Evolutionary conservation across 257 asterid genomes (phyloP), one percentile per base, ranked within the genome.

Genomic region (Solanum rostratum): DNA sequence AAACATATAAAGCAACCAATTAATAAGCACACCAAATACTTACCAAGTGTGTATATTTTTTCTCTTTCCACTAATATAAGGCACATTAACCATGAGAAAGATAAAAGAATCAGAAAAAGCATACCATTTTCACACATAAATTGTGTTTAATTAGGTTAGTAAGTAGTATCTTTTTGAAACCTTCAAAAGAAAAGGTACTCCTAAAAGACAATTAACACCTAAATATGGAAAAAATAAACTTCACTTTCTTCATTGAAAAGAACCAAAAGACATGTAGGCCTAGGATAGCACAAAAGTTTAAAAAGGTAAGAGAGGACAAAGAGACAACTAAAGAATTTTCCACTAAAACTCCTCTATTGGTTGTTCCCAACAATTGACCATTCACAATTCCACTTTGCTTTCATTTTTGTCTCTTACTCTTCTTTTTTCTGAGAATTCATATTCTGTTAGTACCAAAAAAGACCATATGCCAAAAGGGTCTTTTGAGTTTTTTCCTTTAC

Each of bases 361-460:
- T 18, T 76, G 43, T 74, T 11, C 60, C 81, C 60, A 74, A 74
- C 60, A 74, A 74, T 46, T 45, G 57, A 74, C 81, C 81, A 49
- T 76, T 49, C 82, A 76, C 82, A 76, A 27, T 76, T 76, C 82
- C 82, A 76, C 84, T 82, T 59, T 22, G 59, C 79, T 82, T 63
- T 63, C 85, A 14, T 29, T 69, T n/a, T 63, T 69, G 55, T 82
- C 79, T 55, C 18, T 79, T n/a, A 12, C 29, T 29, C 83, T 59
- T 46, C 30, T 7, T 68, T 33, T n/a, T 20, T 12, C 84, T 8
- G 22, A 73, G 81, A 83, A 74, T 78, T 78, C 66, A 59, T 81
- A 41, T 62, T 74, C 66, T 85, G 93, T 91, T 89, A 89, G 92
- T 89, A 87, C 78, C 89, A 92, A 90, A 90, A 92, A 91, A 88